Conservation (phyloP, 2,329 filamentous ascomycete genomes). For the Myriosclerotinia duriaeana region DNA sequence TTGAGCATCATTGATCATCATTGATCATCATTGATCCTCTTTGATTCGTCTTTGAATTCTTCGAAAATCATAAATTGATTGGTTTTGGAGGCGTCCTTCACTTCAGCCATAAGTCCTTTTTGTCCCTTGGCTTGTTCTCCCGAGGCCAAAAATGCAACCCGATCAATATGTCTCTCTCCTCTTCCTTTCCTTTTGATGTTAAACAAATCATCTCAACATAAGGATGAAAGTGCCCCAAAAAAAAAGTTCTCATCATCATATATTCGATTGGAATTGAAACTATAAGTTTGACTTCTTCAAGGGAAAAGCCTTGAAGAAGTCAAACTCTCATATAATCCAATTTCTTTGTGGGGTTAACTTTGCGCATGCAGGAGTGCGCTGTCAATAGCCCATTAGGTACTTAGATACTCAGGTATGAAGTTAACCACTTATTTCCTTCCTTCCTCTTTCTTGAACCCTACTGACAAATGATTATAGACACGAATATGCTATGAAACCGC, state of each 20-base stretch:
- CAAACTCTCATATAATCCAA: constrained; percentile 26
- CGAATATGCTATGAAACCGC: neutral
- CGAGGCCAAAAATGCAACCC: constrained; percentile 23
- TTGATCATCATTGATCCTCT: too few species aligned
- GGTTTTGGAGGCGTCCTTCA: constrained; percentile 5
- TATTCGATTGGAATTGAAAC: constrained; percentile 16
- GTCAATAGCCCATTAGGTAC: constrained; percentile 33
- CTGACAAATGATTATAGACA: constrained; percentile 33
- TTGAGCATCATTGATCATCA: too few species aligned
- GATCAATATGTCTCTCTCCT: constrained; percentile 7
- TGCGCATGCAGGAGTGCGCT: constrained; percentile 37
- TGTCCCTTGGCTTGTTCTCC: neutral
- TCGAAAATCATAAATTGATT: constrained; percentile 15
- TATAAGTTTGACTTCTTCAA: constrained; percentile 13
- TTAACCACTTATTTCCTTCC: constrained; percentile 25
- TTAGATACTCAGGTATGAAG: constrained; percentile 22
- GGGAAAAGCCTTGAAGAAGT: too few species aligned
- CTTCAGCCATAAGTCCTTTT: neutral
- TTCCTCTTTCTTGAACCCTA: constrained; percentile 23
- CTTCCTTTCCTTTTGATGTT: constrained; percentile 18
- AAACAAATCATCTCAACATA: constrained; percentile 14
- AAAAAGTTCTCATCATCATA: neutral
- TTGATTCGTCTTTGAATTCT: neutral
- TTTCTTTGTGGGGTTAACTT: constrained; percentile 29
- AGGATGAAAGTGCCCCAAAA: constrained; percentile 2